phyloP scores from a whole-genome alignment of 768 basidiomycete genomes.

The Macrolepiota fuliginosa region DNA sequence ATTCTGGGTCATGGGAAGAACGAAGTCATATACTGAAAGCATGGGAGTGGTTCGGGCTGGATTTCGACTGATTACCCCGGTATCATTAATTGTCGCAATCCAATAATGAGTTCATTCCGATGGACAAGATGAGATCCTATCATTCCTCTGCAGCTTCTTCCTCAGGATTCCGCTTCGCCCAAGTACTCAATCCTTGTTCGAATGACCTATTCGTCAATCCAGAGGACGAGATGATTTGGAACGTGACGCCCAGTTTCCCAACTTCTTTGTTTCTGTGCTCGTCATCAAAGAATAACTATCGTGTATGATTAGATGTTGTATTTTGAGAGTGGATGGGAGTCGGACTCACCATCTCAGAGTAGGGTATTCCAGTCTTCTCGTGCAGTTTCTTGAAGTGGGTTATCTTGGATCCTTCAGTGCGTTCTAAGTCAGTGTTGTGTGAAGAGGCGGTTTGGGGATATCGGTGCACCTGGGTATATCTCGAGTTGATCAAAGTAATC shows the following conservation, averaged over 20 bases:
- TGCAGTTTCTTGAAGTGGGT: constrained; percentile 77
- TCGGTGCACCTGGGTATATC: constrained; percentile 62
- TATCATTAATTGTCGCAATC: no score
- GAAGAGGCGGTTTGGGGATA: no score
- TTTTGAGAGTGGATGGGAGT: not conserved
- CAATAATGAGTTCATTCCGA: no score
- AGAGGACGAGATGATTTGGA: constrained; percentile 56
- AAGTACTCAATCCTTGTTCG: constrained; percentile 66
- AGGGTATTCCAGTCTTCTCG: constrained; percentile 71
- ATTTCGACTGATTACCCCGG: no score
- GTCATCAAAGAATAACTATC: constrained; percentile 71
- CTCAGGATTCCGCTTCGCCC: constrained; percentile 51
- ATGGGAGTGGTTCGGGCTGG: no score
- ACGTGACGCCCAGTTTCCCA: constrained; percentile 74
- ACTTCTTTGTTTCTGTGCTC: constrained; percentile 64
- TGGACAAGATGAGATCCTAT: not conserved
- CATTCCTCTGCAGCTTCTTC: not conserved
- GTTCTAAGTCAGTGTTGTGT: not conserved
- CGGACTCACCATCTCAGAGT: constrained; percentile 70
- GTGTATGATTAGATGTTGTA: not conserved
- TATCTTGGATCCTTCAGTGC: constrained; percentile 64
- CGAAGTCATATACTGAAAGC: no score
- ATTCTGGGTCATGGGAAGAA: no score
- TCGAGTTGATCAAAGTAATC: constrained; percentile 69
- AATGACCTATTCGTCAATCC: constrained; percentile 64